A percentile compares a stretch with the other conserved stretches of the same genome.
Evolutionary conservation across 441 rosid species (phyloP).

Genomic region (Corymbia calophylla): DNA sequence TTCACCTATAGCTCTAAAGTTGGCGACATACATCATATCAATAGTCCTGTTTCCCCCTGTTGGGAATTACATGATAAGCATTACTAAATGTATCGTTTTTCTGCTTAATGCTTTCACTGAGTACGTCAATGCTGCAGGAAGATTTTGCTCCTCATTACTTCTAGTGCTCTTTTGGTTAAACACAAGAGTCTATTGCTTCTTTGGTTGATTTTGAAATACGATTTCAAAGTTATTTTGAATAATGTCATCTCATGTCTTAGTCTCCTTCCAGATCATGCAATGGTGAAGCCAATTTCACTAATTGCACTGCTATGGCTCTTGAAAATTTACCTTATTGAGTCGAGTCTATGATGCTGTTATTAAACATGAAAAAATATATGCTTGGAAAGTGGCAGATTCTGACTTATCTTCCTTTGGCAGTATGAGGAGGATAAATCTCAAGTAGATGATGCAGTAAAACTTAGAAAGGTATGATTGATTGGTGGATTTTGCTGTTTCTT

Average conservation of each 20-base stretch:
- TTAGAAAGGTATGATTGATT: constrained; percentile 38
- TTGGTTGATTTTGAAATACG: background rate
- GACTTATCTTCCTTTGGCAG: constrained; percentile 22
- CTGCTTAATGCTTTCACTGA: background rate
- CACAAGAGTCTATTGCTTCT: background rate
- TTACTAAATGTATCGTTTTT: background rate
- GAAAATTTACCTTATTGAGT: background rate
- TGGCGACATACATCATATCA: background rate
- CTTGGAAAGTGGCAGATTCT: constrained; percentile 1
- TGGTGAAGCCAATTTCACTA: background rate
- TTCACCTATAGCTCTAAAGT: background rate
- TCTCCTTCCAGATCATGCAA: background rate
- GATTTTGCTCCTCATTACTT: background rate
- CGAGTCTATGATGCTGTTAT: background rate
- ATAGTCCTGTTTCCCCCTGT: background rate
- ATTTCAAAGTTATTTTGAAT: background rate
- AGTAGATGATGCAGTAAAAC: constrained; percentile 49
- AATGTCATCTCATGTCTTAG: background rate
- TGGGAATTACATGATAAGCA: background rate
- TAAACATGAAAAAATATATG: background rate
- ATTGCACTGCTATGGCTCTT: background rate
- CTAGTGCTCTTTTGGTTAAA: background rate
- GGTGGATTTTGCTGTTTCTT: background rate
- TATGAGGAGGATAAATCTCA: constrained; percentile 50
- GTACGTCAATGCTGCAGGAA: background rate